These are phyloP conservation scores for Chiua sp. DNA, from an alignment of 1,284 basidiomycete species.

Conservation along the genomic window DNA sequence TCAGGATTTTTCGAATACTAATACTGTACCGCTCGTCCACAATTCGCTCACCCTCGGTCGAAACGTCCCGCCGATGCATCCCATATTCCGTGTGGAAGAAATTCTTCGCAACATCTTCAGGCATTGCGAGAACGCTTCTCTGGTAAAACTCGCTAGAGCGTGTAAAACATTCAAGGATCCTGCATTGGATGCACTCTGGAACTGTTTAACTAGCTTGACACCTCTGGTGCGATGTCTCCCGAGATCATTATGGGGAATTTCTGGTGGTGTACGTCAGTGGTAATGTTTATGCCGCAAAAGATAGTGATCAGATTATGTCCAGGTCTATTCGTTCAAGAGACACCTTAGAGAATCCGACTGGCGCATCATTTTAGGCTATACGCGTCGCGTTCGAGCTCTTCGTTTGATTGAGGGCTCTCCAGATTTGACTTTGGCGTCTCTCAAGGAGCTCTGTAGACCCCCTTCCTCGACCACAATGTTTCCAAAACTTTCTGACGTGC, in stretches of 20 bases:
- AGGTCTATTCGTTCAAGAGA: neutral
- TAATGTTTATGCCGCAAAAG: neutral
- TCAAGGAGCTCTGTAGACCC: neutral
- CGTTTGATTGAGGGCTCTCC: neutral
- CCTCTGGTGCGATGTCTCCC: slow-evolving; percentile 21
- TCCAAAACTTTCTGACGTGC: neutral
- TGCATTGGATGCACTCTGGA: slow-evolving; percentile 18
- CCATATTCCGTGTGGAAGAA: slow-evolving; percentile 13
- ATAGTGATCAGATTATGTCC: neutral
- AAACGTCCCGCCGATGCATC: slow-evolving; percentile 10
- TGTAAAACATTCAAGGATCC: slow-evolving; percentile 19
- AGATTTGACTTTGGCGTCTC: neutral
- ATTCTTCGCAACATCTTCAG: slow-evolving; percentile 16
- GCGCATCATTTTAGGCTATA: neutral
- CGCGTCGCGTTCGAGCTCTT: slow-evolving; percentile 1
- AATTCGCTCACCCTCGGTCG: too few relatives aligned
- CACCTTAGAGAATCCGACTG: neutral
- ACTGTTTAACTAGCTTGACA: slow-evolving; percentile 8
- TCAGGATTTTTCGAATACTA: too few relatives aligned
- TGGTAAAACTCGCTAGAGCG: neutral
- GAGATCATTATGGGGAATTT: neutral
- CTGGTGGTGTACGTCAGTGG: neutral
- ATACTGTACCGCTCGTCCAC: too few relatives aligned
- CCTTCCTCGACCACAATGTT: neutral
- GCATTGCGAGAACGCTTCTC: neutral